phyloP scores from a whole-genome alignment of 2,329 filamentous ascomycete species.

The Herpotrichia juniperi region DNA sequence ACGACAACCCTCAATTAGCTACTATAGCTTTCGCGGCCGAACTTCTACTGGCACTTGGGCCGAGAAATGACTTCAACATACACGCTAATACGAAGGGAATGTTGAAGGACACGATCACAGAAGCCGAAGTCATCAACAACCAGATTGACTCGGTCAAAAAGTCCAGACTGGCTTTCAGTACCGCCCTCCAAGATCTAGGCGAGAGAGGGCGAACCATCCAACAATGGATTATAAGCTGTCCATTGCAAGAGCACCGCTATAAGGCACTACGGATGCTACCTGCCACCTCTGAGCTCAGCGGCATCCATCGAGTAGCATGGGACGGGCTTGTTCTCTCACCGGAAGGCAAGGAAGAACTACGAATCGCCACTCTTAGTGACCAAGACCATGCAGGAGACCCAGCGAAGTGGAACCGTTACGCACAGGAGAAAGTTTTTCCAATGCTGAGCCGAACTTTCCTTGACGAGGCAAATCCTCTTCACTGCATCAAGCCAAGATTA shows the following conservation, averaged over 20 bases:
- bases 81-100: background rate
- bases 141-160: background rate
- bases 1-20: no score
- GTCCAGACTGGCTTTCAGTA: background rate
- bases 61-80: background rate
- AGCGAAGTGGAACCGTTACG: background rate
- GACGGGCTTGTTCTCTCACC: background rate
- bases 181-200: background rate
- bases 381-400: background rate
- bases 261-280: background rate
- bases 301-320: background rate
- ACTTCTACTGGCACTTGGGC: background rate
- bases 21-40: background rate
- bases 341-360: background rate
- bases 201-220: background rate
- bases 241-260: background rate
- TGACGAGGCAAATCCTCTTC: background rate
- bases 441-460: background rate
- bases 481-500: background rate
- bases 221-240: background rate
- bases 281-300: background rate
- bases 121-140: background rate
- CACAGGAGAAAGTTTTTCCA: background rate
- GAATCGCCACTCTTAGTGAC: background rate
- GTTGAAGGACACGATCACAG: background rate